phyloP scores from a whole-genome alignment of 2,329 filamentous ascomycete species.

The Colletotrichum sp. region DNA sequence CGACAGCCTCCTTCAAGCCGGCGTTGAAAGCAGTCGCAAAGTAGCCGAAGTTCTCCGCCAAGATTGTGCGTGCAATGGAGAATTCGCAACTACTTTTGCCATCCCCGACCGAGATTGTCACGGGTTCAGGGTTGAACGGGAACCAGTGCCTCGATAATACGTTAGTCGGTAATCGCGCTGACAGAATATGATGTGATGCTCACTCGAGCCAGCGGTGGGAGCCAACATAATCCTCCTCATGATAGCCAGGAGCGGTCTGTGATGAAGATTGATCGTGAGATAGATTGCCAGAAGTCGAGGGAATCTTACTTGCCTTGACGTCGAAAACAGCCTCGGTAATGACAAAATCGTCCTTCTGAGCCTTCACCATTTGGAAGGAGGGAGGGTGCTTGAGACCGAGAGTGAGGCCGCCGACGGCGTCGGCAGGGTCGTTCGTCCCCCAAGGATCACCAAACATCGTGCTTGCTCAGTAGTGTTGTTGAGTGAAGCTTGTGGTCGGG shows the following conservation, averaged over 20 bases:
- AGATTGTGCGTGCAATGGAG: neutral
- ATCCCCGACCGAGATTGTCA: neutral
- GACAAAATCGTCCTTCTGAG: neutral
- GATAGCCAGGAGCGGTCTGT: neutral
- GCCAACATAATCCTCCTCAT: neutral
- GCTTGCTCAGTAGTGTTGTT: neutral
- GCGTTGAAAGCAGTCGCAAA: neutral
- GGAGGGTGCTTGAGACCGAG: neutral
- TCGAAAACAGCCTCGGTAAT: neutral
- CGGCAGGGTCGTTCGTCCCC: neutral
- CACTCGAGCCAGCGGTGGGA: constrained; percentile 2
- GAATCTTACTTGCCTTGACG: neutral
- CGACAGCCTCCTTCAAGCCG: neutral
- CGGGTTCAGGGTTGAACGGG: neutral
- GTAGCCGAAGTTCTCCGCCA: neutral
- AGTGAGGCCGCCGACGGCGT: neutral
- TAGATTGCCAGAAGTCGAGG: neutral
- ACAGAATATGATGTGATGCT: neutral
- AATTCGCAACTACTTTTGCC: neutral
- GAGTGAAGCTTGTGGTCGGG: neutral
- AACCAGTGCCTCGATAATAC: constrained; percentile 1
- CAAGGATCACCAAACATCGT: neutral
- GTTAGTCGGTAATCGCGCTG: neutral
- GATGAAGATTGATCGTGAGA: neutral
- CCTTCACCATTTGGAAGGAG: neutral